These are phyloP conservation scores for Amaranthus palmeri DNA, from an alignment of 148 eudicot species.

Conservation along the genomic window DNA sequence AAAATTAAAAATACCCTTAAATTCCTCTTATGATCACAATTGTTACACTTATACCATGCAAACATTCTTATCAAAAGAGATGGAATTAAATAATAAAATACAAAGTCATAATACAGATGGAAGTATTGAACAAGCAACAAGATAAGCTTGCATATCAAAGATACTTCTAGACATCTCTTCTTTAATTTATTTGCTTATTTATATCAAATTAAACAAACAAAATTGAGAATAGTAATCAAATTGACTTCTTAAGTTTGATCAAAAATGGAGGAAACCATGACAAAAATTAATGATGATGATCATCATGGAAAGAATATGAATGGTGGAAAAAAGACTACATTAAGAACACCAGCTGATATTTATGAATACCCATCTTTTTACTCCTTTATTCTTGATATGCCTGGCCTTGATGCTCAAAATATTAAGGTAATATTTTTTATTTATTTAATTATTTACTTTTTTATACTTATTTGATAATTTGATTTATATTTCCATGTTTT, in stretches of 20 bases:
- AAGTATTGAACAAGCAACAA: constrained; percentile 4
- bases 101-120: constrained; percentile 1
- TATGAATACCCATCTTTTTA: constrained; percentile 35
- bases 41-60: no score
- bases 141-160: neutral
- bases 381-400: constrained; percentile 40
- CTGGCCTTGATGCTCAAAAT: constrained; percentile 39
- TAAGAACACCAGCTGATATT: constrained; percentile 43
- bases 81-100: neutral
- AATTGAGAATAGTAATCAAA: neutral
- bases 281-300: neutral
- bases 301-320: constrained; percentile 1
- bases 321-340: constrained; percentile 24
- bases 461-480: no score
- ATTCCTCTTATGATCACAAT: no score
- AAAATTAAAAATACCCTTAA: no score
- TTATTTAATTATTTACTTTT: neutral
- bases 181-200: neutral
- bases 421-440: constrained; percentile 39
- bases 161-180: neutral
- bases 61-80: no score
- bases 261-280: constrained; percentile 16
- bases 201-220: constrained; percentile 10
- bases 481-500: no score
- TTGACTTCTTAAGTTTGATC: neutral